Evolutionary conservation across 2,329 filamentous ascomycete species (phyloP).

Genomic region (Epichloe uncinata): DNA sequence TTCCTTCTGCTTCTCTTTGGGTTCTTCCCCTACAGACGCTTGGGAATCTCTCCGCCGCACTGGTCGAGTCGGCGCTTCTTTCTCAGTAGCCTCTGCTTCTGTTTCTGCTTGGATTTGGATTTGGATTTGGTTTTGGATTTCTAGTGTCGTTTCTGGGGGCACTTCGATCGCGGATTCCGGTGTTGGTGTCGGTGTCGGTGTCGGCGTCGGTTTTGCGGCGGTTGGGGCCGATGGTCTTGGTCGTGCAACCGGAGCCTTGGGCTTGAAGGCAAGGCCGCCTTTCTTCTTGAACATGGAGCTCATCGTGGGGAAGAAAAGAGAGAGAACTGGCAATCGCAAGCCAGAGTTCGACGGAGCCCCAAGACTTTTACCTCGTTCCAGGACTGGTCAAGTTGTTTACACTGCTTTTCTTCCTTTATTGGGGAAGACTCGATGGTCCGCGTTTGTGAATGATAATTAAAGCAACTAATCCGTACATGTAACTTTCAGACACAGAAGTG

Average conservation of each 20-base stretch:
- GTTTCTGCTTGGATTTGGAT: no score
- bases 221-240: slow-evolving; percentile 5
- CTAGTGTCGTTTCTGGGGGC: neutral
- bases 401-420: neutral
- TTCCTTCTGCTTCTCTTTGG: neutral
- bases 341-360: neutral
- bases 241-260: slow-evolving; percentile 48
- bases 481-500: slow-evolving; percentile 2
- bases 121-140: no score
- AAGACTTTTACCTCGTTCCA: neutral
- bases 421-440: neutral
- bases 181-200: neutral
- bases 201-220: slow-evolving; percentile 2
- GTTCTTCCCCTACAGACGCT: neutral
- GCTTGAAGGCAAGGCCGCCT: slow-evolving; percentile 51
- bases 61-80: neutral
- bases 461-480: no score
- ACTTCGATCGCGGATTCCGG: slow-evolving; percentile 3
- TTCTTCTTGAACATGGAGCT: slow-evolving; percentile 58
- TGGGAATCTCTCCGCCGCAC: neutral
- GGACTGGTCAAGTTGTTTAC: neutral
- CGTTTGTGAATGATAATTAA: no score
- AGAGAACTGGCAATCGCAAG: neutral
- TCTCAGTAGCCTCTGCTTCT: neutral
- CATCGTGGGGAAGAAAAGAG: slow-evolving; percentile 29